Conservation (phyloP, 768 basidiomycete species). For the Termitomyces sp. region DNA sequence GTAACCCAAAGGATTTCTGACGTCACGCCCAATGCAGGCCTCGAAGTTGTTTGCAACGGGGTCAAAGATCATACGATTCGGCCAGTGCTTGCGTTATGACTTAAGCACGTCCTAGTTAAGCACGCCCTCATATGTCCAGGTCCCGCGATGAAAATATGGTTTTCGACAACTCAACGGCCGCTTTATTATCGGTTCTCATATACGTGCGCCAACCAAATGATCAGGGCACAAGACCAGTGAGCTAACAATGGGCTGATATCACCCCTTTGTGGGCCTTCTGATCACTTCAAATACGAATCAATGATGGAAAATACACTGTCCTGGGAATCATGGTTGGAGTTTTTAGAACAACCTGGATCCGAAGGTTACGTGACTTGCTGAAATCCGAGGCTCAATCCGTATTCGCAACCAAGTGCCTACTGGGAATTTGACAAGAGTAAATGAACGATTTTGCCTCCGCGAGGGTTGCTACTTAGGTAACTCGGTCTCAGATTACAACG, state of each 20-base stretch:
- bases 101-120: not conserved
- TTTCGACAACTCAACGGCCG: not conserved
- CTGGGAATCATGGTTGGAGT: not conserved
- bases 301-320: not conserved
- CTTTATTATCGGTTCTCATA: not conserved
- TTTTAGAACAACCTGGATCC: not conserved
- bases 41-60: not conserved
- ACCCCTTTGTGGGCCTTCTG: not conserved
- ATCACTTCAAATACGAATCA: not conserved
- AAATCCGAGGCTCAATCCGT: not conserved
- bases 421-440: not conserved
- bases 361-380: not conserved
- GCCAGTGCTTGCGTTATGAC: not conserved
- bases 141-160: not conserved
- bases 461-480: not conserved
- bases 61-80: not conserved
- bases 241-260: not conserved
- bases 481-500: not conserved
- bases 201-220: constrained; percentile 1
- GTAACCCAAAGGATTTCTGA: not conserved
- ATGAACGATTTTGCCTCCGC: not conserved
- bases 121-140: not conserved
- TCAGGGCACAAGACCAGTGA: not conserved
- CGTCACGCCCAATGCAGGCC: not conserved
- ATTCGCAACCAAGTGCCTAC: not conserved